Base-by-base conservation (phyloP, 1,284 basidiomycete genomes). In the Apiotrichum mycotoxinovorans region DNA sequence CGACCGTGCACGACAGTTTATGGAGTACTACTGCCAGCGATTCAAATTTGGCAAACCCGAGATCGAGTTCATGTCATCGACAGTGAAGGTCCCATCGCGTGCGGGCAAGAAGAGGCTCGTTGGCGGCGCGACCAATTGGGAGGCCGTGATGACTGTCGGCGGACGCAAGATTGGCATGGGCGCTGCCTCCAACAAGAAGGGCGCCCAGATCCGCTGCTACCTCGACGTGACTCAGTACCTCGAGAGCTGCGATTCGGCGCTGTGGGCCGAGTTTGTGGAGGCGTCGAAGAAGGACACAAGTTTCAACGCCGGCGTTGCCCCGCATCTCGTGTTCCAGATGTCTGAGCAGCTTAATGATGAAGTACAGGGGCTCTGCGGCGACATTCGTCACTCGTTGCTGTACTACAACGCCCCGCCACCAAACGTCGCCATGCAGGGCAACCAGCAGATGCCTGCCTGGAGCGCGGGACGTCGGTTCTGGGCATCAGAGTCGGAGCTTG, bases 11-110 rank as follows among this genome's bases (percentile, higher is more conserved):
- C 85, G 88, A 53, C 85, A 85, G 63, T 98, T 97, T 78, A 93
- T 97, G 86, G 92, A 94, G 66, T 98, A 89, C 71, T 97, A 97
- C 72, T 96, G 92, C 74, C 83, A 85, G 43, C 82, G 85, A 40
- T 96, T 87, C 74, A 80, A 81, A 35, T 94, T 94, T 66, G 81
- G 82, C n/a, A 85, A 84, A 65, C 91, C 93, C 2, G 89, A 92
- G 51, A 79, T 97, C 57, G 79, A 82, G 18, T 87, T 84, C 63
- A 74, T 79, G 44, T 67, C 68, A 33, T 68, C 61, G 11, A 43
- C 61, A 2, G 40, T 47, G 48, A 52, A 61, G 44, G 26, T 60
- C 47, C 26, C 46, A 10, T 22, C 49, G 20, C 25, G 38, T 3
- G 43, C 51, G 2, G 33, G 48, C 30, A 56, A 54, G 37, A 51